Conservation (phyloP, 139 green algal species). For the Tetradesmus obliquus region DNA sequence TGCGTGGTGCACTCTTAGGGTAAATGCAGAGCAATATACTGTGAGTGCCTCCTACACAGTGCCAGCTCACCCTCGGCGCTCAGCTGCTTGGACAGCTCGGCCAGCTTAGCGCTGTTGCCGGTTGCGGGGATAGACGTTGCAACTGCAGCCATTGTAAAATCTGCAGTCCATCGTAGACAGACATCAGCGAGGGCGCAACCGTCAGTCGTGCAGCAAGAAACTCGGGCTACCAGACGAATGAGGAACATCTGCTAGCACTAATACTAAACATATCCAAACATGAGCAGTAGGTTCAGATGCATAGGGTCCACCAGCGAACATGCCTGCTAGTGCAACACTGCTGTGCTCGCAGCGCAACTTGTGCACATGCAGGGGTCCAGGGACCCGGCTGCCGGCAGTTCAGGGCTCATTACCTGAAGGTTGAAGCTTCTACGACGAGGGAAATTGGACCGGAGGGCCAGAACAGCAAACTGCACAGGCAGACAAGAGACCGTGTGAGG, state of each 20-base stretch:
- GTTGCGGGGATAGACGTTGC: neutral
- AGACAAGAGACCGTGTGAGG: neutral
- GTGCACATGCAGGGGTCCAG: neutral
- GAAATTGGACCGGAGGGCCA: neutral
- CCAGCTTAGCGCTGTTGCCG: slow-evolving; percentile 17
- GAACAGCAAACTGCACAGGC: neutral
- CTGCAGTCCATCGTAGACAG: neutral
- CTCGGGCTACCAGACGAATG: no score
- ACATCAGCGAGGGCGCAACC: neutral
- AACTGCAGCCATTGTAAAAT: slow-evolving; percentile 32
- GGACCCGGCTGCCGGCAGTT: neutral
- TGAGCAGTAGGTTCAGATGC: no score
- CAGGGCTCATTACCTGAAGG: neutral
- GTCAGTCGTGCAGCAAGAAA: neutral
- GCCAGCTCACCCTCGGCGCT: slow-evolving; percentile 27
- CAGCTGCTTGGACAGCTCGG: slow-evolving; percentile 41
- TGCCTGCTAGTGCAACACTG: neutral
- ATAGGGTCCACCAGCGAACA: neutral
- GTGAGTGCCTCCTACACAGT: no score
- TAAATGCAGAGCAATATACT: no score
- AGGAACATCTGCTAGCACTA: no score
- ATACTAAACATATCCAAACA: no score
- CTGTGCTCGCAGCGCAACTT: neutral
- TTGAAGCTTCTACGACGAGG: neutral
- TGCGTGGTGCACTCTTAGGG: no score